Conservation (phyloP, 2,329 filamentous ascomycete species). For the Aspergillus sp. region DNA sequence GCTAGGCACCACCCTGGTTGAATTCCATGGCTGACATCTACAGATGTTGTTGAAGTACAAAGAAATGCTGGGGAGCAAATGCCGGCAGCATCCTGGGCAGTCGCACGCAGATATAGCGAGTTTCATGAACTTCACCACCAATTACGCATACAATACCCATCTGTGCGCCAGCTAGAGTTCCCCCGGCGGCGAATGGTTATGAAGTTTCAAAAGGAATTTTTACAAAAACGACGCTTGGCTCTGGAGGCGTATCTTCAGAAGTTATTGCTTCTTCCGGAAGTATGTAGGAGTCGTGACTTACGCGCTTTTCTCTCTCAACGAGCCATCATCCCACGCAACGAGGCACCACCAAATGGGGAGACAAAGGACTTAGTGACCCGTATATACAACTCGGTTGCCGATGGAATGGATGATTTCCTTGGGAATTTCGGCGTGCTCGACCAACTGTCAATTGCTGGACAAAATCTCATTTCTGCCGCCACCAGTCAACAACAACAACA, state of each 20-base stretch:
- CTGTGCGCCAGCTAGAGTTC: slow-evolving; percentile 87
- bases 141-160: slow-evolving; percentile 79
- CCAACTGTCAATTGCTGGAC: slow-evolving; percentile 86
- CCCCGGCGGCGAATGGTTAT: slow-evolving; percentile 89
- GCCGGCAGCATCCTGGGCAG: slow-evolving; percentile 91
- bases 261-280: slow-evolving; percentile 82
- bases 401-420: slow-evolving; percentile 97
- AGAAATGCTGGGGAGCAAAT: slow-evolving; percentile 91
- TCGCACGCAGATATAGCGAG: slow-evolving; percentile 92
- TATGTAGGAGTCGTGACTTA: slow-evolving; percentile 89
- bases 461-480: slow-evolving; percentile 67
- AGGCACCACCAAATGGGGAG: slow-evolving; percentile 62
- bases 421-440: slow-evolving; percentile 95
- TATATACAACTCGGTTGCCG: slow-evolving; percentile 93
- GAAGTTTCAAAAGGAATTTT: slow-evolving; percentile 93
- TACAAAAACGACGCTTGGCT: slow-evolving; percentile 81
- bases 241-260: slow-evolving; percentile 83
- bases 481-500: slow-evolving; percentile 56
- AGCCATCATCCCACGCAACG: slow-evolving; percentile 69
- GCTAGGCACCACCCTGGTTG: slow-evolving; percentile 15
- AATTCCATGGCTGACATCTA: not conserved
- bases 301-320: slow-evolving; percentile 88
- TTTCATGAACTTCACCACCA: slow-evolving; percentile 95
- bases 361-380: slow-evolving; percentile 82
- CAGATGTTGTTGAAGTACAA: slow-evolving; percentile 83